Evolutionary conservation across 2,329 filamentous ascomycete species (phyloP).

Genomic region (Fusarium robinianum): DNA sequence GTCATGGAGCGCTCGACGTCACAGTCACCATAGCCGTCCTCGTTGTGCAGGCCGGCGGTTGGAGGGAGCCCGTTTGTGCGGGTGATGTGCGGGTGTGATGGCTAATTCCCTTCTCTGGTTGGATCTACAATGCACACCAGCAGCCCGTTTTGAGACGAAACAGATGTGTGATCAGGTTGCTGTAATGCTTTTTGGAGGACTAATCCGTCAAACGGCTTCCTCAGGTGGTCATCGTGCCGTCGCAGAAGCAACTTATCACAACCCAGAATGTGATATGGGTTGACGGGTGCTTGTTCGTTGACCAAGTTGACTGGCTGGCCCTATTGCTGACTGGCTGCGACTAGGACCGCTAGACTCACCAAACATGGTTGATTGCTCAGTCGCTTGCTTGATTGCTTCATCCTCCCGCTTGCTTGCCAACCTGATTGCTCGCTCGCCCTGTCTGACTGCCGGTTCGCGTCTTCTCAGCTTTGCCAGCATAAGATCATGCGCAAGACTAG

Average conservation of each 20-base stretch:
- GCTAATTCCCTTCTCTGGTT: constrained; percentile 22
- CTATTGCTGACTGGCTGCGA: constrained; percentile 8
- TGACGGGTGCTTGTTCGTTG: constrained; percentile 1
- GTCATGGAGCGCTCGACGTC: constrained; percentile 32
- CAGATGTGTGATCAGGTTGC: constrained; percentile 10
- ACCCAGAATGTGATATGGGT: no score
- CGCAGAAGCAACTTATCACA: no score
- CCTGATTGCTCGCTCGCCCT: constrained; percentile 9
- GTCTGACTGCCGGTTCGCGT: constrained; percentile 11
- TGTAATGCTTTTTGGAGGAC: constrained; percentile 21
- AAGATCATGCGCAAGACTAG: not conserved
- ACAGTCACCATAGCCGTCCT: constrained; percentile 22
- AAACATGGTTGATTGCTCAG: constrained; percentile 8
- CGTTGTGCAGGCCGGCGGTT: constrained; percentile 13
- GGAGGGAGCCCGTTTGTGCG: constrained; percentile 30
- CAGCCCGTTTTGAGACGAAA: no score
- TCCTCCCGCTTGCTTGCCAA: constrained; percentile 2
- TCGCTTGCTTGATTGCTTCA: constrained; percentile 10
- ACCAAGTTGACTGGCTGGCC: constrained; percentile 5
- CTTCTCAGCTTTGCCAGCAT: constrained; percentile 21
- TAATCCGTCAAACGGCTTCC: no score
- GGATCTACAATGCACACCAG: constrained; percentile 17
- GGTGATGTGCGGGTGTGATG: no score
- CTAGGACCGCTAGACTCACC: not conserved
- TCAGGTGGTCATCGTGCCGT: no score